These are phyloP conservation scores for Candida taoyuanica DNA, from an alignment of 805 yeast species.

Conservation along the genomic window DNA sequence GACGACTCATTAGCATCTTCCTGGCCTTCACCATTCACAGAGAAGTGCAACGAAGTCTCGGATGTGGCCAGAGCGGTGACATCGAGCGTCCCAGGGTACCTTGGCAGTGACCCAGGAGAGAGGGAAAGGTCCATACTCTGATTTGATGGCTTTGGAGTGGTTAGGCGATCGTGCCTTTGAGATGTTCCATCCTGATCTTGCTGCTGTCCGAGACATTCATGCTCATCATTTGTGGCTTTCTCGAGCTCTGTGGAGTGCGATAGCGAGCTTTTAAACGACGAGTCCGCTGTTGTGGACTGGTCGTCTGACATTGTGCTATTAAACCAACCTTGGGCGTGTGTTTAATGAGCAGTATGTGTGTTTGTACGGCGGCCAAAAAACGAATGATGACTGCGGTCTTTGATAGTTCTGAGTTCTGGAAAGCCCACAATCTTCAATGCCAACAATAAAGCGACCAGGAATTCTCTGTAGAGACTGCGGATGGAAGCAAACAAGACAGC, in stretches of 20 bases:
- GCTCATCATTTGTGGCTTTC: background rate
- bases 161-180: background rate
- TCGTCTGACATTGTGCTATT: constrained; percentile 5
- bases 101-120: constrained; percentile 34
- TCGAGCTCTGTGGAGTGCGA: constrained; percentile 1
- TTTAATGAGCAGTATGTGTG: no score
- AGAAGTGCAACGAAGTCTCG: constrained; percentile 6
- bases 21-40: background rate
- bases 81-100: constrained; percentile 42
- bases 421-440: no score
- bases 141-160: constrained; percentile 17
- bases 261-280: constrained; percentile 10
- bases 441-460: no score
- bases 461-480: no score
- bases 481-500: no score
- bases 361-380: no score
- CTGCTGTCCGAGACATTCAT: no score
- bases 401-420: no score
- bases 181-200: background rate
- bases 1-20: constrained; percentile 22
- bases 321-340: no score
- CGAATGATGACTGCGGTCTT: no score
- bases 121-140: constrained; percentile 8
- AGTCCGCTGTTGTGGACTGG: constrained; percentile 6
- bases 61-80: constrained; percentile 40